Evolutionary conservation across 2,329 filamentous ascomycete genomes (phyloP), one percentile per base, ranked within the genome.

Genomic region (Acephala macrosclerotiorum): DNA sequence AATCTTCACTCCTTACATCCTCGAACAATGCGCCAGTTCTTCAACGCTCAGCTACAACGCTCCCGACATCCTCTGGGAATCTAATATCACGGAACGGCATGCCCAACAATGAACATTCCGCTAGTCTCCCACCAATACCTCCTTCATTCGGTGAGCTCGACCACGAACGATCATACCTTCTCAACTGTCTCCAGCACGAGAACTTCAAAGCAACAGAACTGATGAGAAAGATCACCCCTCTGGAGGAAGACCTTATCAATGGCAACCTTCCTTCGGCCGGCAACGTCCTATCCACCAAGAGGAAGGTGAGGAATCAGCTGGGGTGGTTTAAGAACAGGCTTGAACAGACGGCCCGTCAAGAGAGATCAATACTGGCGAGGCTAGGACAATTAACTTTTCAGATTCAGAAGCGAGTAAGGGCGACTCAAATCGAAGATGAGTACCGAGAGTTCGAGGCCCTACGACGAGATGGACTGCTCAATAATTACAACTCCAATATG

Each of bases 341-440:
- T 36, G 72, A 76, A n/a, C 77, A 82, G 51, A 80, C 78, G 0
- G 79, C 80, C 2, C 77, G 80, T 60, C 82, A 86, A 70, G 81
- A 87, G 70, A 79, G 76, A 61, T 69, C 76, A 18, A 80, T 86
- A 7, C 73, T 83, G 45, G 64, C 76, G 18, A 77, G 84, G 2
- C 75, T 88, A n/a, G 76, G 80, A 14, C 84, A 87, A 64, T 69
- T 88, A 16, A 78, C 80, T 38, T 74, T 82, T 18, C 84, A 87
- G 73, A 79, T 84, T 16, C 80, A 81, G 68, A 81, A 79, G 45
- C 78, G 79, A 2, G 79, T 82, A 60, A 75, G 79, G 2, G 80
- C 78, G 78, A 70, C 71, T 35, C 75, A 77, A 42, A 73, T 79
- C 1, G 74, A 75, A 49, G 70, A 74, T 20, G 66, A 68, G 35